Conservation (phyloP, 1,284 basidiomycete genomes). For the Anthracocystis setariae region DNA sequence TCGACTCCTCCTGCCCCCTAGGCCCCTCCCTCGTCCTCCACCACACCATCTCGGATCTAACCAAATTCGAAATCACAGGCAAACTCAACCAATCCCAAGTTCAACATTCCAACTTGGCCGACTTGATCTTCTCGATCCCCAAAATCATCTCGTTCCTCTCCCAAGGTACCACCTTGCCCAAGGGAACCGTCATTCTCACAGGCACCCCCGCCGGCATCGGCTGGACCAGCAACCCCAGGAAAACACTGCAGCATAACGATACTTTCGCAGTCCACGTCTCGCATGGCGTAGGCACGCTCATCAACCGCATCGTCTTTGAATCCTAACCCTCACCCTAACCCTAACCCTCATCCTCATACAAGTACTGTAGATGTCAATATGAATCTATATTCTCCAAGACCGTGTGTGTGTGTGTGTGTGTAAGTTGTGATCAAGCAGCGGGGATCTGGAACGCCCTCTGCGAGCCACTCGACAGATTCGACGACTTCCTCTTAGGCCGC, state of each 20-base stretch:
- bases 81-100: no score
- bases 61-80: no score
- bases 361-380: no score
- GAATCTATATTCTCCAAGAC: no score
- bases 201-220: conserved; percentile 69
- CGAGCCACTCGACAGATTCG: conserved; percentile 33
- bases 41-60: conserved; percentile 46
- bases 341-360: no score
- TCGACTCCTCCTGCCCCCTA: conserved; percentile 69
- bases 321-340: conserved; percentile 3
- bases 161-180: conserved; percentile 50
- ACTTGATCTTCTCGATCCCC: conserved; percentile 69
- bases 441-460: conserved; percentile 35
- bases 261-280: conserved; percentile 69
- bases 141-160: conserved; percentile 68
- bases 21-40: conserved; percentile 68
- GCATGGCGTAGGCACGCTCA: conserved; percentile 69
- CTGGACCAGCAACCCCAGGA: conserved; percentile 63
- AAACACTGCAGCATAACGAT: conserved; percentile 67
- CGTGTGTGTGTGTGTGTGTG: no score
- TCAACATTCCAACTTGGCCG: conserved; percentile 68
- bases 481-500: conserved; percentile 14
- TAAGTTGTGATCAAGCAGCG: no score
- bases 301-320: conserved; percentile 69
- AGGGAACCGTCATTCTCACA: conserved; percentile 58